Percentiles rank a stretch among this genome's conserved stretches.
Conservation (phyloP, 2,329 filamentous ascomycete species). For the Sordariomycetes sp. region DNA sequence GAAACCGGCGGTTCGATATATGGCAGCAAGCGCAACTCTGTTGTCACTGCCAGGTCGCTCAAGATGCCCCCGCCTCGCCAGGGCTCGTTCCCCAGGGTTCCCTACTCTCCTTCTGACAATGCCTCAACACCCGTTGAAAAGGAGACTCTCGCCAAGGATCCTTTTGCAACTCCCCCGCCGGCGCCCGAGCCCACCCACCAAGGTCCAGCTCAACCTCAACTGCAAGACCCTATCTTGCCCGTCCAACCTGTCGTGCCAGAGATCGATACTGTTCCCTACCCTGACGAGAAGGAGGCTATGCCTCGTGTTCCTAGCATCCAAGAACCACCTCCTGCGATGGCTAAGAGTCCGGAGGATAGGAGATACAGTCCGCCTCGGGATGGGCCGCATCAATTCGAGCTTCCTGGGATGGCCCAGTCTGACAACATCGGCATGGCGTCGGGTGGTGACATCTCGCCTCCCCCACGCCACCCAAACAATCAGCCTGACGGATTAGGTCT, state of each 20-base stretch:
- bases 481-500: slow-evolving; percentile 20
- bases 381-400: slow-evolving; percentile 8
- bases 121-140: slow-evolving; percentile 14
- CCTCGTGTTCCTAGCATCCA: slow-evolving; percentile 18
- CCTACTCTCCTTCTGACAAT: neutral
- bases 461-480: slow-evolving; percentile 14
- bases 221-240: slow-evolving; percentile 17
- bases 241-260: slow-evolving; percentile 26
- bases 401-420: neutral
- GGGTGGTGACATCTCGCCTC: slow-evolving; percentile 12
- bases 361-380: slow-evolving; percentile 12
- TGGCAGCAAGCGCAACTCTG: slow-evolving; percentile 22
- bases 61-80: slow-evolving; percentile 18
- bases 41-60: slow-evolving; percentile 13
- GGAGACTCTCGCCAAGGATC: too few relatives aligned
- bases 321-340: slow-evolving; percentile 17
- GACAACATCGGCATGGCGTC: slow-evolving; percentile 10
- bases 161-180: slow-evolving; percentile 24
- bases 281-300: slow-evolving; percentile 7
- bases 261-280: slow-evolving; percentile 22
- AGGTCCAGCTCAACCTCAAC: slow-evolving; percentile 6
- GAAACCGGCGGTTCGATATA: slow-evolving; percentile 26
- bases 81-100: slow-evolving; percentile 35
- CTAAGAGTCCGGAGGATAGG: slow-evolving; percentile 15
- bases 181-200: slow-evolving; percentile 18